Conservation (phyloP, 352 stramenopile species). For the Globisporangium paddicum region DNA sequence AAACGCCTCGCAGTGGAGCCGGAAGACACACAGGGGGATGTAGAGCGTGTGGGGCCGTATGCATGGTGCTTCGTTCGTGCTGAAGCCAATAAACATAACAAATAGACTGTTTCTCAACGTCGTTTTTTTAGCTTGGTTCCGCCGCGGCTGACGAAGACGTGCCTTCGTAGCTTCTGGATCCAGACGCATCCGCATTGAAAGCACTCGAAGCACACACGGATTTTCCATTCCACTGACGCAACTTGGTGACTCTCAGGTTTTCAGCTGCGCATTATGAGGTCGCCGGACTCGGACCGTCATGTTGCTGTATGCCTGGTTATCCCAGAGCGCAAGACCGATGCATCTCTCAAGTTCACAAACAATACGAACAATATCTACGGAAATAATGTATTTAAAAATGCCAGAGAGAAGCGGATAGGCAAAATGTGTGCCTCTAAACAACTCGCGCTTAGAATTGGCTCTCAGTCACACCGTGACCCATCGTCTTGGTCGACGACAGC, state of each 20-base stretch:
- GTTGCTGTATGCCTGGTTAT: no score
- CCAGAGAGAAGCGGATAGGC: background rate
- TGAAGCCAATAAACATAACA: constrained; percentile 4
- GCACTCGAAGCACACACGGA: background rate
- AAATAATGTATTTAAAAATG: constrained; percentile 7
- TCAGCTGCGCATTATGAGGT: no score
- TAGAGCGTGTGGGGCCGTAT: background rate
- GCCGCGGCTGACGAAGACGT: background rate
- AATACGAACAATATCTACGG: background rate
- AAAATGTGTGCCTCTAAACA: background rate
- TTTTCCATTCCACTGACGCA: background rate
- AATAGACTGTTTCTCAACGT: constrained; percentile 14
- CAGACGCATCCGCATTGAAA: background rate
- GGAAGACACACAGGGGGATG: background rate
- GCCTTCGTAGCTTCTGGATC: background rate
- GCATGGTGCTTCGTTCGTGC: background rate
- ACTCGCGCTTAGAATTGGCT: constrained; percentile 87
- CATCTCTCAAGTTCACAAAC: background rate
- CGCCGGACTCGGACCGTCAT: no score
- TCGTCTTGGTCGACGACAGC: constrained; percentile 95
- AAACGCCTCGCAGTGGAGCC: background rate
- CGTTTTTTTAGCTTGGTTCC: background rate
- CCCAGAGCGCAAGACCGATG: no score
- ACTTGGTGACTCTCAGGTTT: no score
- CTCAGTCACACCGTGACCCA: constrained; percentile 97